Evolutionary conservation across 768 basidiomycete species (phyloP).

Genomic region (Suillus fuscotomentosus): DNA sequence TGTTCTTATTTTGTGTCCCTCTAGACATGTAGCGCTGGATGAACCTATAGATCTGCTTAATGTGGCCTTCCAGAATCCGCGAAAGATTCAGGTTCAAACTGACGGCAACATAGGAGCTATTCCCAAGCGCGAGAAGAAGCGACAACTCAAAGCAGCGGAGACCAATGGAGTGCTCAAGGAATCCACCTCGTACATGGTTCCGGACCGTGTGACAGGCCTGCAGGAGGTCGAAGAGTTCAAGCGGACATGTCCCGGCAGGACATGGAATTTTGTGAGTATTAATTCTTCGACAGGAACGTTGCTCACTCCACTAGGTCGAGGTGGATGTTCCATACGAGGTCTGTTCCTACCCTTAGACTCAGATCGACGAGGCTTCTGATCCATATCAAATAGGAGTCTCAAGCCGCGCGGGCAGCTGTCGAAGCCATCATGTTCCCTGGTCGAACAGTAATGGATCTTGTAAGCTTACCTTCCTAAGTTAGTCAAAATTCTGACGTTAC

Average conservation of each 20-base stretch:
- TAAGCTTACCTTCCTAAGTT: conserved; percentile 31
- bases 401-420: conserved; percentile 49
- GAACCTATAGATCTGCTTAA: conserved; percentile 93
- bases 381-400: conserved; percentile 56
- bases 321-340: conserved; percentile 83
- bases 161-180: conserved; percentile 7
- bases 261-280: conserved; percentile 82
- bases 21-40: conserved; percentile 65
- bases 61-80: conserved; percentile 95
- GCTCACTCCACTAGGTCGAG: conserved; percentile 58
- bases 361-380: conserved; percentile 2
- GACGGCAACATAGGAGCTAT: conserved; percentile 46
- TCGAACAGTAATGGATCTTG: conserved; percentile 88
- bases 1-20: conserved; percentile 2
- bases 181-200: conserved; percentile 64
- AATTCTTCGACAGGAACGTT: neutral
- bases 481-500: conserved; percentile 7
- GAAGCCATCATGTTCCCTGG: conserved; percentile 78
- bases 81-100: conserved; percentile 54
- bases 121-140: conserved; percentile 44
- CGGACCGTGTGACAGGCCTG: conserved; percentile 83
- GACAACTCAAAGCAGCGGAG: conserved; percentile 13
- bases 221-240: conserved; percentile 77
- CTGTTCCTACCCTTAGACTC: conserved; percentile 10
- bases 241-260: conserved; percentile 69